Percentiles rank a stretch among this genome's conserved stretches.
phyloP scores from a whole-genome alignment of 2,329 filamentous ascomycete genomes.

The Neopestalotiopsis sp. region DNA sequence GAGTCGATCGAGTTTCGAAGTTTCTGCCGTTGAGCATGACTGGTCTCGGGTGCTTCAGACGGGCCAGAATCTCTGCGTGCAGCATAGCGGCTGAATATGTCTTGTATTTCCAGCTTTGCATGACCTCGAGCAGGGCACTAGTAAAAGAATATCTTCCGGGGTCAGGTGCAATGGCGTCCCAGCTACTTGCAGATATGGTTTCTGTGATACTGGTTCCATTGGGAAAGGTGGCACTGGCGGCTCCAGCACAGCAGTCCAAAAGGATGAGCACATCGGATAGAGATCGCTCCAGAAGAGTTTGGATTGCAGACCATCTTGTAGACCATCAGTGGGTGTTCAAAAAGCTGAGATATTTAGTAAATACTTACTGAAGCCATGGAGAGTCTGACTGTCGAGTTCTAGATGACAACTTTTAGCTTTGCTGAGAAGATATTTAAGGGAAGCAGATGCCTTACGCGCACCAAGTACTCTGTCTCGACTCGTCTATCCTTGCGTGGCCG shows the following conservation, averaged over 20 bases:
- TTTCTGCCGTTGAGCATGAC: slow-evolving; percentile 63
- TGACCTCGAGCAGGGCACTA: slow-evolving; percentile 62
- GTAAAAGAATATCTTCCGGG: slow-evolving; percentile 66
- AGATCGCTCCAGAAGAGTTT: slow-evolving; percentile 63
- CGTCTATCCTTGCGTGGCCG: slow-evolving; percentile 64
- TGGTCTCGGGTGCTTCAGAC: slow-evolving; percentile 63
- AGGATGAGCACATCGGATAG: slow-evolving; percentile 63
- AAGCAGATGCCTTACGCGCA: slow-evolving; percentile 53
- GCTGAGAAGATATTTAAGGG: neutral
- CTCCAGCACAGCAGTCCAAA: slow-evolving; percentile 65
- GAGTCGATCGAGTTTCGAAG: slow-evolving; percentile 63
- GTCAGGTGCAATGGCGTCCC: slow-evolving; percentile 66
- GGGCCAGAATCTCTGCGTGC: slow-evolving; percentile 64
- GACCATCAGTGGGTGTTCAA: slow-evolving; percentile 21
- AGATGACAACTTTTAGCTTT: slow-evolving; percentile 15
- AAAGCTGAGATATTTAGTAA: slow-evolving; percentile 5
- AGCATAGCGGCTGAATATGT: slow-evolving; percentile 66
- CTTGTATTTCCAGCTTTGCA: slow-evolving; percentile 60
- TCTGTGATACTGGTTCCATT: slow-evolving; percentile 65
- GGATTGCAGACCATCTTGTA: slow-evolving; percentile 63
- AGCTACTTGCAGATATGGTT: slow-evolving; percentile 66
- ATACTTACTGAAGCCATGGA: slow-evolving; percentile 59
- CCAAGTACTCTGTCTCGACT: slow-evolving; percentile 65
- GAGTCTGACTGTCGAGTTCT: slow-evolving; percentile 58
- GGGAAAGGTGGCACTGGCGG: slow-evolving; percentile 64